Conservation (phyloP, 164 flowering plant species). For the Vitis cinerea region DNA sequence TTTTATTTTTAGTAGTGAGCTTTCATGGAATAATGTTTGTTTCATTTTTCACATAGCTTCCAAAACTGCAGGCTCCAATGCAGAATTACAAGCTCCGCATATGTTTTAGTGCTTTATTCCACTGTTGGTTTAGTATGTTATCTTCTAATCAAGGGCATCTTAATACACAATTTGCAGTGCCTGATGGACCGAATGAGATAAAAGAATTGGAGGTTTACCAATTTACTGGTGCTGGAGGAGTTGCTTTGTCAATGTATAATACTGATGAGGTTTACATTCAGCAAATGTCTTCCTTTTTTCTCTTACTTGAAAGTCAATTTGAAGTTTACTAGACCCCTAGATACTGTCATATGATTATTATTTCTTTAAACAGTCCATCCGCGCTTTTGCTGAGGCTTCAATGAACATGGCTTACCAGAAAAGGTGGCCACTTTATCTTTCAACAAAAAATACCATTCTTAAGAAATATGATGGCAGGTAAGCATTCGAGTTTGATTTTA, state of each 20-base stretch:
- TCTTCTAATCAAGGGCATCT: too few species aligned
- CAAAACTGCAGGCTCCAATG: too few species aligned
- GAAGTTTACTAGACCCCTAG: not conserved
- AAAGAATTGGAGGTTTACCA: slow-evolving; percentile 79
- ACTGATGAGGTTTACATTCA: slow-evolving; percentile 78
- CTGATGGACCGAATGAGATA: slow-evolving; percentile 64
- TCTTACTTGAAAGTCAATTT: not conserved
- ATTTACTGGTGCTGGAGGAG: slow-evolving; percentile 88
- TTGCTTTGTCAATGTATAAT: slow-evolving; percentile 89
- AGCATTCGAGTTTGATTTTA: not conserved
- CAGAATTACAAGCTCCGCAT: too few species aligned
- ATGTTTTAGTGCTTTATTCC: too few species aligned
- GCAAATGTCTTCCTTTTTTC: not conserved
- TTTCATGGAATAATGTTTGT: too few species aligned
- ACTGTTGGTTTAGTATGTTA: too few species aligned
- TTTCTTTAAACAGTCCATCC: slow-evolving; percentile 60
- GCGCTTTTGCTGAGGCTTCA: slow-evolving; percentile 93
- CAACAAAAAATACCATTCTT: slow-evolving; percentile 96
- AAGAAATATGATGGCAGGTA: slow-evolving; percentile 99
- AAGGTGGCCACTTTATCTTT: slow-evolving; percentile 98
- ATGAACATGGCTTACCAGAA: slow-evolving; percentile 83
- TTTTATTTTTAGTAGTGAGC: too few species aligned
- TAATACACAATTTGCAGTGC: slow-evolving; percentile 41
- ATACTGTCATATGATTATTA: slow-evolving; percentile 5
- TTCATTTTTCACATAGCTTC: too few species aligned